Percentiles rank a stretch among this genome's conserved stretches.
These are phyloP conservation scores for Arthrobotrys sinensis DNA, from an alignment of 2,329 filamentous ascomycete species.

Conservation along the genomic window DNA sequence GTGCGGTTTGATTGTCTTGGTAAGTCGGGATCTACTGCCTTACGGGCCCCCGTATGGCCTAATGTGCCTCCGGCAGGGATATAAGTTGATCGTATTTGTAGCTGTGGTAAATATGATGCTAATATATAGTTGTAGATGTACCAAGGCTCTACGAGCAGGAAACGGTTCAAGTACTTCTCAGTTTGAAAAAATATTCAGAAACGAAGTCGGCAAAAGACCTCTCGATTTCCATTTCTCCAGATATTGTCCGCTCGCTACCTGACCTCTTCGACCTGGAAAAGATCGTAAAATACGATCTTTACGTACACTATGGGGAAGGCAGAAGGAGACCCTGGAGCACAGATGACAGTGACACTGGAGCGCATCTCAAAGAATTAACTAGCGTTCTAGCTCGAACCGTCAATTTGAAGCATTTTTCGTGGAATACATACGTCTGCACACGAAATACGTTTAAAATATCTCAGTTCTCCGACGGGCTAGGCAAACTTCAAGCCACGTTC, in stretches of 20 bases:
- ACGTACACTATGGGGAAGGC: not conserved
- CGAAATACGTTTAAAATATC: not conserved
- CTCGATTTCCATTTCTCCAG: not conserved
- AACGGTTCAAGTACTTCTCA: not conserved
- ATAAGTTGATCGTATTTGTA: too few relatives aligned
- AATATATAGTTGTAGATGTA: not conserved
- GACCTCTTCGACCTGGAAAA: conserved; percentile 23
- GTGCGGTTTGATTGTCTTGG: not conserved
- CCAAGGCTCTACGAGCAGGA: not conserved
- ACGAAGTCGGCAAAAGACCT: not conserved
- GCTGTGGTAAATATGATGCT: not conserved
- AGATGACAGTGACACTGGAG: not conserved
- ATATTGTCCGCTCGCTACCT: not conserved
- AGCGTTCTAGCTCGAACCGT: not conserved
- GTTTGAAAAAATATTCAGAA: conserved; percentile 20
- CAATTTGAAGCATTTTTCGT: conserved; percentile 16
- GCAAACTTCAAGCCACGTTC: not conserved
- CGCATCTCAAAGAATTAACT: conserved; percentile 9
- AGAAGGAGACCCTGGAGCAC: too few relatives aligned
- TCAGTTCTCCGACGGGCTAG: not conserved
- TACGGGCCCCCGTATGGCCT: not conserved
- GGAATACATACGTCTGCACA: not conserved
- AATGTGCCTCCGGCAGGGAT: too few relatives aligned
- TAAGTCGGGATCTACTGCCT: not conserved
- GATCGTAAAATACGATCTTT: not conserved